These are phyloP conservation scores for Ogataea philodendri DNA, from an alignment of 805 yeast genomes.

Conservation along the genomic window DNA sequence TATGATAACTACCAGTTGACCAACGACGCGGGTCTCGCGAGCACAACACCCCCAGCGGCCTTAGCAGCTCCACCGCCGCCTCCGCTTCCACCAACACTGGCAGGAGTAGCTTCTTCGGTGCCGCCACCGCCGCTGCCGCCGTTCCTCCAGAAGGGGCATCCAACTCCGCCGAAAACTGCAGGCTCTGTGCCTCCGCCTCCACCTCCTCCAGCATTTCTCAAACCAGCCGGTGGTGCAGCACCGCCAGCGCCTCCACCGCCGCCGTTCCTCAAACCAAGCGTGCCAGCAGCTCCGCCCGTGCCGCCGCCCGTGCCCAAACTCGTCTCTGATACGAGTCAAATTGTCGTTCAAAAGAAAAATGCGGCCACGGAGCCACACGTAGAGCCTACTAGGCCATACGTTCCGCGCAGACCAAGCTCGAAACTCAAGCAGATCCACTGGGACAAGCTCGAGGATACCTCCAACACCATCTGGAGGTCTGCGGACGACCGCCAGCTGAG, in stretches of 20 bases:
- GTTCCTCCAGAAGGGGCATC: constrained; percentile 8
- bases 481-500: constrained; percentile 44
- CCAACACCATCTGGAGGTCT: constrained; percentile 63
- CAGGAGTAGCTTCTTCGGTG: too few species aligned
- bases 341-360: constrained; percentile 2
- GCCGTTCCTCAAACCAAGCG: background rate
- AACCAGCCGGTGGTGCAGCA: too few species aligned
- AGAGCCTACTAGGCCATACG: background rate
- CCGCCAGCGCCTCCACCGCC: constrained; percentile 27
- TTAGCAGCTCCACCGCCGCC: constrained; percentile 2
- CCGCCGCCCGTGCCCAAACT: constrained; percentile 17
- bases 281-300: constrained; percentile 13
- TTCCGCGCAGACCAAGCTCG: constrained; percentile 23
- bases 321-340: background rate
- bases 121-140: constrained; percentile 18
- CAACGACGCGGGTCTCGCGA: background rate
- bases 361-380: background rate
- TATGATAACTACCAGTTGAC: constrained; percentile 24
- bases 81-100: constrained; percentile 24
- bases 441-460: constrained; percentile 65
- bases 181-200: constrained; percentile 16
- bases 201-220: constrained; percentile 21
- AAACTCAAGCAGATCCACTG: constrained; percentile 78
- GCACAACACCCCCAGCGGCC: too few species aligned
- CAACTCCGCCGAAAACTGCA: too few species aligned